Percentiles rank a stretch among this genome's conserved stretches.
phyloP scores from a whole-genome alignment of 257 asterid genomes.

The Gardenia jasminoides region DNA sequence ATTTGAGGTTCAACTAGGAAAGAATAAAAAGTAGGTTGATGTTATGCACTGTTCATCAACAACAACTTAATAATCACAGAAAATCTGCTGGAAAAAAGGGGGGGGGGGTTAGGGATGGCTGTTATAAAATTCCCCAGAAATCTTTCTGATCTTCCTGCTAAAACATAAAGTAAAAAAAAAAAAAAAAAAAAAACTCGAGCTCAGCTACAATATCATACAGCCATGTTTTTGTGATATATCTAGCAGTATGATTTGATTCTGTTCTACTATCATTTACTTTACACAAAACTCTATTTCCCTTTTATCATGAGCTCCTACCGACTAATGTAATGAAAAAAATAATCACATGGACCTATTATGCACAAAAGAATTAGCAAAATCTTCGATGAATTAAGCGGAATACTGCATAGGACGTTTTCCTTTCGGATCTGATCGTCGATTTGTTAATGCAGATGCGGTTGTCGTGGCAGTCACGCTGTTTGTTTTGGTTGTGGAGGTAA shows the following conservation, averaged over 20 bases:
- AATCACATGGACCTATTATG: constrained; percentile 4
- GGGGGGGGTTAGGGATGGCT: background rate
- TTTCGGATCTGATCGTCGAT: constrained; percentile 37
- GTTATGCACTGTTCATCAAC: background rate
- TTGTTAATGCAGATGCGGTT: constrained; percentile 30
- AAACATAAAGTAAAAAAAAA: background rate
- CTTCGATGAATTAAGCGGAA: constrained; percentile 25
- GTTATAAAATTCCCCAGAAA: background rate
- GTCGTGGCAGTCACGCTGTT: constrained; percentile 41
- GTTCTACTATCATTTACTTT: background rate
- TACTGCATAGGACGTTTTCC: constrained; percentile 52
- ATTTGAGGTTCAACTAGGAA: too few relatives aligned
- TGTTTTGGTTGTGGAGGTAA: constrained; percentile 43
- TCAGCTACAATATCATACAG: background rate
- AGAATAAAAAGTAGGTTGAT: too few relatives aligned
- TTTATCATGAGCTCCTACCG: background rate
- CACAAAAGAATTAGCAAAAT: constrained; percentile 25
- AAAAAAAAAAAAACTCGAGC: background rate
- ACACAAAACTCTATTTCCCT: background rate
- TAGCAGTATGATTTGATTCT: background rate
- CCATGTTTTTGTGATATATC: background rate
- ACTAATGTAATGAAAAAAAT: constrained; percentile 8
- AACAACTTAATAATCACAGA: background rate
- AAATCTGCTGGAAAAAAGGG: background rate
- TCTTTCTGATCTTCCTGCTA: background rate